Evolutionary conservation across 345 rosid species (phyloP).

Genomic region (Acer yangbiense): DNA sequence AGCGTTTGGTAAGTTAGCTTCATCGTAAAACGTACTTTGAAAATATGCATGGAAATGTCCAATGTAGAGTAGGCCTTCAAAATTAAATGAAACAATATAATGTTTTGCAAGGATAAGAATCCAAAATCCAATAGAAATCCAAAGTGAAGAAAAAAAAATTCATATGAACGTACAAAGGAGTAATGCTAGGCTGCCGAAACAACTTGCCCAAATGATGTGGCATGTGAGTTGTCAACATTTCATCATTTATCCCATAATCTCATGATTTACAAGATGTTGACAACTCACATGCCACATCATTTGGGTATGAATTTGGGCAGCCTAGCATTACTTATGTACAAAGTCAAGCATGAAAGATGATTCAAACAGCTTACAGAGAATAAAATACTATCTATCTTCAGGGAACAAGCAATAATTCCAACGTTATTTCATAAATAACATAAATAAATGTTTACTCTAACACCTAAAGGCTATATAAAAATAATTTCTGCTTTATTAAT

Average conservation of each 20-base stretch:
- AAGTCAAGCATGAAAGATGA: background rate
- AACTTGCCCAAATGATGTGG: no score
- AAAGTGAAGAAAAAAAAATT: background rate
- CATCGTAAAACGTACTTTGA: slow-evolving; percentile 77
- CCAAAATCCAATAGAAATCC: slow-evolving; percentile 6
- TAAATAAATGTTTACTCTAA: background rate
- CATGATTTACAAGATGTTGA: no score
- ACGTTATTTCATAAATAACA: background rate
- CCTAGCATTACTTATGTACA: background rate
- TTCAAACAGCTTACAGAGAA: slow-evolving; percentile 5
- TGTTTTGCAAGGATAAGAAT: slow-evolving; percentile 2
- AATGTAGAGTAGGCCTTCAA: slow-evolving; percentile 77
- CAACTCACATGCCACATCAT: no score
- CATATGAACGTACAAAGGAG: background rate
- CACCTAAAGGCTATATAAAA: background rate
- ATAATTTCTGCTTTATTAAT: background rate
- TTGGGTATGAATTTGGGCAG: no score
- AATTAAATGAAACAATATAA: slow-evolving; percentile 22
- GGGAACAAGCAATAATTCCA: background rate
- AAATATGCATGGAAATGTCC: slow-evolving; percentile 70
- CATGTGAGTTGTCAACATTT: no score
- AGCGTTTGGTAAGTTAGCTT: slow-evolving; percentile 83
- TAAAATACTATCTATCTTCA: background rate
- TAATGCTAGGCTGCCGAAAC: no score
- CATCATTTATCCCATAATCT: no score